Percentiles rank a stretch among this genome's conserved stretches.
phyloP scores from a whole-genome alignment of 495 filamentous ascomycete genomes.

The Talaromyces stipitatus region DNA sequence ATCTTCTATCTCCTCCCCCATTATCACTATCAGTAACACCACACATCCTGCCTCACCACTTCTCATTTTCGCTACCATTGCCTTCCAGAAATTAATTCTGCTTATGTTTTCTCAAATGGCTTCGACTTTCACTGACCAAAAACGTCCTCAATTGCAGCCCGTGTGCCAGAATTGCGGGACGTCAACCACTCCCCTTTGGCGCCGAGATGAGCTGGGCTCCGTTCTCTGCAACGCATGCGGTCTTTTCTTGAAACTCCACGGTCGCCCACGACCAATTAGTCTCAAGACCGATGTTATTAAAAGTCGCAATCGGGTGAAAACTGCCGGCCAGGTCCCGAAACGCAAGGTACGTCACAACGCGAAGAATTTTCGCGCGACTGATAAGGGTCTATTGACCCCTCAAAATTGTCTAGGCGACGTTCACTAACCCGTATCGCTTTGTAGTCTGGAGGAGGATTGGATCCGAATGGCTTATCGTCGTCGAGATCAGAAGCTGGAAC shows the following conservation, averaged over 20 bases:
- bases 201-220: constrained; percentile 88
- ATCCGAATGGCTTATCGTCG: constrained; percentile 49
- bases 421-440: constrained; percentile 17
- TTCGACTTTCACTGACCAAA: constrained; percentile 47
- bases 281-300: constrained; percentile 99
- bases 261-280: constrained; percentile 83
- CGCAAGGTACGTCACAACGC: constrained; percentile 63
- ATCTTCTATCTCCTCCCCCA: constrained; percentile 11
- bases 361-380: constrained; percentile 19
- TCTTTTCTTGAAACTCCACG: constrained; percentile 93
- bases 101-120: constrained; percentile 39
- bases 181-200: constrained; percentile 93
- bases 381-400: not conserved
- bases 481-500: constrained; percentile 51
- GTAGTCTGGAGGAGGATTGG: constrained; percentile 43
- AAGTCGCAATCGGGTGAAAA: constrained; percentile 96
- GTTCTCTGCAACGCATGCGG: constrained; percentile 99
- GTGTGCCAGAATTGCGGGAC: constrained; percentile 96
- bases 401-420: not conserved
- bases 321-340: constrained; percentile 72
- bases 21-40: not conserved
- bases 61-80: not conserved
- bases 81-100: not conserved
- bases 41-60: not conserved
- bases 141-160: constrained; percentile 66